A percentile compares a stretch with the other conserved stretches of the same genome.
Evolutionary conservation across 768 basidiomycete species (phyloP).

Genomic region (Agaricus blazei): DNA sequence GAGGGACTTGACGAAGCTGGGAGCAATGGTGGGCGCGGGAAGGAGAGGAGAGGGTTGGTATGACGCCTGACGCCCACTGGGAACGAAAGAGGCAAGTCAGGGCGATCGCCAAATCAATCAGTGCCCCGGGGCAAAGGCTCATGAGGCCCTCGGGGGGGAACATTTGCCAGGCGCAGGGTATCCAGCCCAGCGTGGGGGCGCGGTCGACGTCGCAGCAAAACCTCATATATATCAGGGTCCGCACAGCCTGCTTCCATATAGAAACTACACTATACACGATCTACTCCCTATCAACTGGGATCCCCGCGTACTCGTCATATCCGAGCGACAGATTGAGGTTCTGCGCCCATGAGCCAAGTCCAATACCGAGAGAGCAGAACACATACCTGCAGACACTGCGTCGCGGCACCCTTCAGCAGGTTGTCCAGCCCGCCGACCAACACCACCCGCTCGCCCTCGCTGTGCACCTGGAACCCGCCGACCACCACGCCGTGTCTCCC

Average conservation of each 20-base stretch:
- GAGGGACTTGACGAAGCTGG: background rate
- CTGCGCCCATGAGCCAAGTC: constrained; percentile 28
- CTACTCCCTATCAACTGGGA: constrained; percentile 34
- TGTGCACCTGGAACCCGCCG: constrained; percentile 93
- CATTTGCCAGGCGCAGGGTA: no score
- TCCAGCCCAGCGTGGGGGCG: no score
- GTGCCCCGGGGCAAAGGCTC: no score
- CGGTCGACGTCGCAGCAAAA: no score
- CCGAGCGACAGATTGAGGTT: constrained; percentile 90
- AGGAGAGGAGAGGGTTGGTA: background rate
- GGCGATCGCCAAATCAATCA: no score
- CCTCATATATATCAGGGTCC: no score
- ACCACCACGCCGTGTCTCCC: constrained; percentile 85
- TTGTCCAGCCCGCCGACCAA: constrained; percentile 97
- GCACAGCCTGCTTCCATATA: background rate
- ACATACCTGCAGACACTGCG: constrained; percentile 92
- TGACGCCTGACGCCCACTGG: background rate
- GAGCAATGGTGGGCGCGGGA: background rate
- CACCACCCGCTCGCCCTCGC: constrained; percentile 83
- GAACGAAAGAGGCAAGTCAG: background rate
- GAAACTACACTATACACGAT: background rate
- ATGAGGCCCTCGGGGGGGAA: no score
- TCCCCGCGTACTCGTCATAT: constrained; percentile 79
- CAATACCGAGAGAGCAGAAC: background rate
- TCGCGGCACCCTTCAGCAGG: constrained; percentile 95